These are phyloP conservation scores for Cyberlindnera mrakii DNA, from an alignment of 805 yeast genomes.

Conservation along the genomic window DNA sequence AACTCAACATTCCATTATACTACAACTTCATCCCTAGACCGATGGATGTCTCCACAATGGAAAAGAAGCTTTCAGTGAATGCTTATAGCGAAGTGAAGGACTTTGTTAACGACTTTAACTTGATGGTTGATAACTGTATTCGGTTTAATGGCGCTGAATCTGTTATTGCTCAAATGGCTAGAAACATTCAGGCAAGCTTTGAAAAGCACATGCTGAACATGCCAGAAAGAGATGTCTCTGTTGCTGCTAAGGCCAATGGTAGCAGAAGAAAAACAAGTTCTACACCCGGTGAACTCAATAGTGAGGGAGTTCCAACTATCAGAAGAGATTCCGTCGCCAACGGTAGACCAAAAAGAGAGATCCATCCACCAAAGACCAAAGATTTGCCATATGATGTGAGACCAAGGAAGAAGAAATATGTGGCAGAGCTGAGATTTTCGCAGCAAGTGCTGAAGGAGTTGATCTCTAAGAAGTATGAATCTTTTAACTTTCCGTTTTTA, in stretches of 20 bases:
- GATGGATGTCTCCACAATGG: constrained; percentile 92
- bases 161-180: constrained; percentile 85
- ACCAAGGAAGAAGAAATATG: constrained; percentile 88
- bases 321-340: constrained; percentile 66
- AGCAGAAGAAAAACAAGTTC: constrained; percentile 22
- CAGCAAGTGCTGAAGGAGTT: constrained; percentile 78
- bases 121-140: constrained; percentile 79
- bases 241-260: constrained; percentile 11
- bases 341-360: constrained; percentile 90
- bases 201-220: constrained; percentile 88
- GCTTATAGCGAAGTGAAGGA: constrained; percentile 70
- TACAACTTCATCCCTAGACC: constrained; percentile 79
- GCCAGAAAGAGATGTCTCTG: constrained; percentile 57
- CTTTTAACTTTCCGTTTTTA: constrained; percentile 83
- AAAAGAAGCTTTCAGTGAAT: constrained; percentile 61
- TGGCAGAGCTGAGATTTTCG: constrained; percentile 84
- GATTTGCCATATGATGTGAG: constrained; percentile 87
- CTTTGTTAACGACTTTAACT: constrained; percentile 70
- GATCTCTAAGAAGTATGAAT: constrained; percentile 73
- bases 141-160: constrained; percentile 82
- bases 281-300: constrained; percentile 27
- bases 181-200: constrained; percentile 83
- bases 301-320: constrained; percentile 51
- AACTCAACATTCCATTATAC: constrained; percentile 85
- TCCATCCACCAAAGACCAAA: constrained; percentile 93